Evolutionary conservation across 805 yeast genomes (phyloP).

Genomic region (Metahyphopichia silvanorum): DNA sequence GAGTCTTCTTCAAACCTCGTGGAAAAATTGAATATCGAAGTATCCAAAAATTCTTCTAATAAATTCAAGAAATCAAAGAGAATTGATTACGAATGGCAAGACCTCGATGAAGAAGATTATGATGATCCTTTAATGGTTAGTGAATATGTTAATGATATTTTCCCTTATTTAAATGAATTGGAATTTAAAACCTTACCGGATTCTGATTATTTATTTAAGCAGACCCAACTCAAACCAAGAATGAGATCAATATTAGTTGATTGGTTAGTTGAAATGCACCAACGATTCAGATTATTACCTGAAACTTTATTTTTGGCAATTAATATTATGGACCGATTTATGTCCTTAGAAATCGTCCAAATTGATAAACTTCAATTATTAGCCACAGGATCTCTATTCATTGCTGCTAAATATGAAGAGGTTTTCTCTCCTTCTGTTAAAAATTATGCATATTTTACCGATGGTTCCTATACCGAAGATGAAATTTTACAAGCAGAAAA

Average conservation of each 20-base stretch:
- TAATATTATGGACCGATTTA: conserved; percentile 83
- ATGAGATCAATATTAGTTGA: conserved; percentile 88
- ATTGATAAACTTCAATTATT: conserved; percentile 78
- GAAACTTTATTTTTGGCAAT: conserved; percentile 83
- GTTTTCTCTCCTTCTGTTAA: conserved; percentile 82
- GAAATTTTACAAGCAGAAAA: conserved; percentile 83
- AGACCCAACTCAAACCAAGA: conserved; percentile 67
- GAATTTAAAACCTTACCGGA: conserved; percentile 75
- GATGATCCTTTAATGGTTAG: conserved; percentile 84
- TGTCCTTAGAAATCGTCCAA: conserved; percentile 70
- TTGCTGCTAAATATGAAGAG: conserved; percentile 93
- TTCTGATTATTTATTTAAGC: conserved; percentile 61
- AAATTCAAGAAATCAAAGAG: conserved; percentile 35
- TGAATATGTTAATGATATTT: conserved; percentile 87
- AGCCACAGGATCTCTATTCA: conserved; percentile 81
- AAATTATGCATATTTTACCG: conserved; percentile 84
- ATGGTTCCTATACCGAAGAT: conserved; percentile 76
- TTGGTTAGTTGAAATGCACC: conserved; percentile 90
- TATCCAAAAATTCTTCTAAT: conserved; percentile 7
- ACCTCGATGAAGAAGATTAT: conserved; percentile 64
- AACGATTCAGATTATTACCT: conserved; percentile 76
- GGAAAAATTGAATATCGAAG: conserved; percentile 25
- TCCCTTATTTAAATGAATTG: conserved; percentile 68
- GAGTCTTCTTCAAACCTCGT: conserved; percentile 48
- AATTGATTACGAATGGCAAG: conserved; percentile 61